Evolutionary conservation across 352 stramenopile species (phyloP), one percentile per base, ranked within the genome.

Genomic region (Phytopythium mirpurense): DNA sequence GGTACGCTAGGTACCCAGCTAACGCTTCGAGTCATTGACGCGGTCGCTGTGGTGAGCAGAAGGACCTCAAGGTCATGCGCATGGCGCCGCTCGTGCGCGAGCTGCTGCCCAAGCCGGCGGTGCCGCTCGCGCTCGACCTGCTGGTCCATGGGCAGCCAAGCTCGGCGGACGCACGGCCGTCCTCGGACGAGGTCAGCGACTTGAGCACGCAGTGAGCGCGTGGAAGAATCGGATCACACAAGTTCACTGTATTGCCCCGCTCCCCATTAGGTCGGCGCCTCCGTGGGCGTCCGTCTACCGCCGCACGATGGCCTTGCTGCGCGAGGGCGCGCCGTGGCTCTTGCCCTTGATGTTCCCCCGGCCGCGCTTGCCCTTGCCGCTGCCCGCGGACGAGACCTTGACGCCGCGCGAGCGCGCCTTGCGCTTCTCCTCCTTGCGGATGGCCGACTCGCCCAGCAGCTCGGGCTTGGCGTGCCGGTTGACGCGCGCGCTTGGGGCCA

Each of bases 401-500:
- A 84, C 68, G 52, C 83, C 83, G 35, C 80, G 81, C 51, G 83
- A 94, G 27, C 83, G 78, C 46, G 77, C 80, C 63, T 94, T 94
- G 43, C 83, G 81, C 59, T 76, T 81, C 66, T 94, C 81, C 60
- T 92, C 83, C 61, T 94, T 92, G 53, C 83, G 83, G 57, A 94
- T 94, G 64, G 80, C 86, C 47, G 54, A 64, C 56, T 94, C 83
- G 46, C 65, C 80, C 47, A 89, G 67, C 54, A 94, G 56, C 57
- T 94, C 83, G 56, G 83, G 67, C 70, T 90, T 92, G 38, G 74
- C 81, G 59, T 83, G 67, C 60, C 86, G 86, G 73, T 93, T 93
- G 26, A 84, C 78, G 23, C 63, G 72, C 31, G 54, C 67, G 38
- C 65, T 78, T 34, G 65, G 72, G 7, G 56, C 55, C 57, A 72